These are phyloP conservation scores for Lomentospora prolificans DNA, from an alignment of 2,329 filamentous ascomycete species.

Conservation along the genomic window DNA sequence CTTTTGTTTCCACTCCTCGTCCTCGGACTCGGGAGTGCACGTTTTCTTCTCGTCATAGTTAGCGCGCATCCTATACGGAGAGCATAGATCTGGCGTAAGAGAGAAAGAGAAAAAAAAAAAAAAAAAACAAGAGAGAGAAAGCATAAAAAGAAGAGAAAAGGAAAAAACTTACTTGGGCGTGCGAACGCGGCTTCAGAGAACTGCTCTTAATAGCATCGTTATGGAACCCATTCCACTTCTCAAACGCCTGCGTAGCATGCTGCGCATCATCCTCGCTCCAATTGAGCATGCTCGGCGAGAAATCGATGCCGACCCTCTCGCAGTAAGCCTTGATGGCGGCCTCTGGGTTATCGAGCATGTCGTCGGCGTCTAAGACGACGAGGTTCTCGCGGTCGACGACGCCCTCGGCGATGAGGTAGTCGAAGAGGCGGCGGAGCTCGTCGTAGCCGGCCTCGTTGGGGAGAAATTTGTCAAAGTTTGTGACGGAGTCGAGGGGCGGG, in stretches of 20 bases:
- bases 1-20: constrained; percentile 63
- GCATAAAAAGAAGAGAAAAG: background rate
- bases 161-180: constrained; percentile 47
- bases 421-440: constrained; percentile 78
- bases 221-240: constrained; percentile 97
- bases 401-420: constrained; percentile 62
- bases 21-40: constrained; percentile 55
- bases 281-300: constrained; percentile 64
- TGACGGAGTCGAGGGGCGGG: constrained; percentile 71
- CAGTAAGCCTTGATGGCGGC: constrained; percentile 72
- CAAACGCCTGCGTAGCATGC: constrained; percentile 65
- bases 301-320: constrained; percentile 69
- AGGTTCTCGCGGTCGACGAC: constrained; percentile 66
- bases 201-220: constrained; percentile 84
- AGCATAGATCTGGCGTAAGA: too few species aligned
- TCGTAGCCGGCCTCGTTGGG: constrained; percentile 82
- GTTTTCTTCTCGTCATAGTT: constrained; percentile 36
- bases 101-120: constrained; percentile 13
- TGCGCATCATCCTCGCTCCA: constrained; percentile 75
- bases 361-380: constrained; percentile 87
- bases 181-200: constrained; percentile 59
- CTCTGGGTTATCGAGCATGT: constrained; percentile 77
- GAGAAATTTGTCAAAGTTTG: constrained; percentile 80
- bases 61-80: constrained; percentile 1
- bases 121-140: constrained; percentile 7